phyloP scores from a whole-genome alignment of 2,329 filamentous ascomycete genomes.

The Clarireedia paspali region DNA sequence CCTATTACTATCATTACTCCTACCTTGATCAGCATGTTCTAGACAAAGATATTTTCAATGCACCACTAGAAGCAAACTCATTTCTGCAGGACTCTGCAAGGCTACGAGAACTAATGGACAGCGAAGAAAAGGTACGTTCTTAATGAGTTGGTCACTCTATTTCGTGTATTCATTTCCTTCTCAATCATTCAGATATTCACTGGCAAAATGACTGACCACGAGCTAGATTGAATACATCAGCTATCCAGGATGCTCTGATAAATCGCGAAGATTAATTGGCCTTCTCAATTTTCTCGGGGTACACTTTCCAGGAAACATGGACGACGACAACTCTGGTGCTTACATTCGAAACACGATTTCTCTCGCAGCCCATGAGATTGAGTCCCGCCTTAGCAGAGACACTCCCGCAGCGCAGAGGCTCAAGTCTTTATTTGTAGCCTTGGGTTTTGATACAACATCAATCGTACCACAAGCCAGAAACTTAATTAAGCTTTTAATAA shows the following conservation, averaged over 20 bases:
- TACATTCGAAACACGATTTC: conserved; percentile 7
- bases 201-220: not conserved
- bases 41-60: not conserved
- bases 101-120: conserved; percentile 8
- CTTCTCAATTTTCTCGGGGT: conserved; percentile 9
- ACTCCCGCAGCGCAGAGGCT: not conserved
- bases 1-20: conserved; percentile 28
- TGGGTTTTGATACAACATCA: conserved; percentile 4
- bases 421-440: conserved; percentile 2
- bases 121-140: conserved; percentile 3
- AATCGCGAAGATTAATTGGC: conserved; percentile 7
- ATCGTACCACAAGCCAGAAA: conserved; percentile 5
- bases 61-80: not conserved
- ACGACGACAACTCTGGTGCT: conserved; percentile 5
- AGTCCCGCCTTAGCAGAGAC: not conserved
- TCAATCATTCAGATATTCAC: not conserved
- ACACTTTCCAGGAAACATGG: conserved; percentile 9
- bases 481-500: conserved; percentile 9
- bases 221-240: conserved; percentile 9
- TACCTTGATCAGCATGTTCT: conserved; percentile 22
- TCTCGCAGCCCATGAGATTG: conserved; percentile 10
- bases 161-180: not conserved
- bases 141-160: not conserved
- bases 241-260: conserved; percentile 4
- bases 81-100: not conserved